Evolutionary conservation across 176 grass and related monocot genomes (phyloP).

Genomic region (maize (Zea mays)): Zm-B73-REFERENCE-NAM-5.0 NC_050103.1:92666001-92666500

Average conservation of each 20-base stretch:
- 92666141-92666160: slow-evolving; percentile 82
- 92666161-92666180: slow-evolving; percentile 42
- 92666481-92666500: slow-evolving; percentile 73
- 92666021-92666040: slow-evolving; percentile 52
- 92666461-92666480: slow-evolving; percentile 76
- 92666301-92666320: slow-evolving; percentile 33
- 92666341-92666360: slow-evolving; percentile 51
- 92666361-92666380: slow-evolving; percentile 77
- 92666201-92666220: slow-evolving; percentile 52
- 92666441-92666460: slow-evolving; percentile 59
- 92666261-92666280: slow-evolving; percentile 39
- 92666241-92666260: slow-evolving; percentile 45
- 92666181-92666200: slow-evolving; percentile 59
- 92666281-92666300: slow-evolving; percentile 53
- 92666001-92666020: slow-evolving; percentile 44
- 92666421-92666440: slow-evolving; percentile 60
- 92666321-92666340: slow-evolving; percentile 21
- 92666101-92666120: slow-evolving; percentile 43
- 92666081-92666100: slow-evolving; percentile 45
- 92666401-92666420: slow-evolving; percentile 75
- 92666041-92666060: slow-evolving; percentile 46
- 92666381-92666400: slow-evolving; percentile 79
- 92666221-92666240: slow-evolving; percentile 45
- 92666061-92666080: slow-evolving; percentile 30
- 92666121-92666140: slow-evolving; percentile 71